Percentiles rank a stretch among this genome's conserved stretches.
Evolutionary conservation across 2,329 filamentous ascomycete species (phyloP).

Genomic region (Exophiala calicioides): DNA sequence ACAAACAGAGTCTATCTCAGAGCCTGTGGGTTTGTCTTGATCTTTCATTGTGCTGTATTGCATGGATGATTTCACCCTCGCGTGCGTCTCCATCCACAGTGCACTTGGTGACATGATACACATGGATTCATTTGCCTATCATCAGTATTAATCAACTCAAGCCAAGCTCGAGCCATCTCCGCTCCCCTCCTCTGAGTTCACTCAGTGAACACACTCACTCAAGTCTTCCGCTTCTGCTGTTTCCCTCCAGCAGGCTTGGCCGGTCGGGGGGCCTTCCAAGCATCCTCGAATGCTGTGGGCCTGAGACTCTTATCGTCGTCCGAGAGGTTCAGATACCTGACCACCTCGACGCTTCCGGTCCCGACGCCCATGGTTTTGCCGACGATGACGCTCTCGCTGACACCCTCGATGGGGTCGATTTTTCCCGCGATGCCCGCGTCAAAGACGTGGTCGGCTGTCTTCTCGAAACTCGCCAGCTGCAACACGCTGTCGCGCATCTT

Average conservation of each 20-base stretch:
- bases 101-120: too few relatives aligned
- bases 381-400: constrained; percentile 97
- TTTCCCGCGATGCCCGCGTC: constrained; percentile 92
- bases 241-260: constrained; percentile 3
- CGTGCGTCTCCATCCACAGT: too few relatives aligned
- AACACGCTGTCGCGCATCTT: constrained; percentile 96
- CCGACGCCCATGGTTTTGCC: constrained; percentile 91
- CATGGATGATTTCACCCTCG: too few relatives aligned
- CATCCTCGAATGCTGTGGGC: constrained; percentile 68
- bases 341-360: constrained; percentile 88
- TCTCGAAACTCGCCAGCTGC: constrained; percentile 94
- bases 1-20: too few relatives aligned
- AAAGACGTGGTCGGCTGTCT: constrained; percentile 96
- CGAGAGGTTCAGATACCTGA: constrained; percentile 70
- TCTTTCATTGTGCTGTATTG: too few relatives aligned
- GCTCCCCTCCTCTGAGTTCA: too few relatives aligned
- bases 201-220: background rate
- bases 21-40: too few relatives aligned
- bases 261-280: too few relatives aligned
- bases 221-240: constrained; percentile 12
- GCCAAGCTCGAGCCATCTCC: too few relatives aligned
- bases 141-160: too few relatives aligned
- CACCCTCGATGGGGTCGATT: constrained; percentile 86
- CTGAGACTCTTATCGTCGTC: constrained; percentile 60
- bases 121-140: too few relatives aligned